phyloP scores from a whole-genome alignment of 2,329 filamentous ascomycete species.

The Fusarium oxysporum region DNA sequence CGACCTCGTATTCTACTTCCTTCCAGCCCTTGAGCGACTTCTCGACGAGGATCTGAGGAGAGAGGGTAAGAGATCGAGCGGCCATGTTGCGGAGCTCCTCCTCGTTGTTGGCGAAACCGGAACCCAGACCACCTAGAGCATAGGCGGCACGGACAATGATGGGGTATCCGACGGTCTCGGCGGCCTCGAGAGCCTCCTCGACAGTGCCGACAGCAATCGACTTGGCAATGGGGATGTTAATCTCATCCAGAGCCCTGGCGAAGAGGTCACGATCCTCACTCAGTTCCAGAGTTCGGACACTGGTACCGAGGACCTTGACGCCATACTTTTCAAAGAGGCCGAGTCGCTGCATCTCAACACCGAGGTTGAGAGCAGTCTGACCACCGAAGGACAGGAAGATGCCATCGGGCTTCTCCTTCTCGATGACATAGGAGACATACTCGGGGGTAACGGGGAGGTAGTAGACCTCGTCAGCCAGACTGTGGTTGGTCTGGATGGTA shows the following conservation, averaged over 20 bases:
- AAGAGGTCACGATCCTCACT: slow-evolving; percentile 97
- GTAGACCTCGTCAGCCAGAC: slow-evolving; percentile 96
- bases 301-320: slow-evolving; percentile 95
- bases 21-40: slow-evolving; percentile 99
- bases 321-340: slow-evolving; percentile 95
- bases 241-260: slow-evolving; percentile 94
- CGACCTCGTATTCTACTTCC: slow-evolving; percentile 98
- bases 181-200: slow-evolving; percentile 91
- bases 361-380: slow-evolving; percentile 95
- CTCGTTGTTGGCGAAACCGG: slow-evolving; percentile 92
- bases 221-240: slow-evolving; percentile 96
- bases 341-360: slow-evolving; percentile 96
- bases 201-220: slow-evolving; percentile 92
- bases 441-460: slow-evolving; percentile 97
- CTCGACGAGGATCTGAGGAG: slow-evolving; percentile 96
- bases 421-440: slow-evolving; percentile 97
- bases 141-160: slow-evolving; percentile 98
- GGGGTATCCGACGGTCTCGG: slow-evolving; percentile 89
- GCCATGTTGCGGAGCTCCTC: slow-evolving; percentile 95
- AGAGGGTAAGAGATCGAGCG: slow-evolving; percentile 90
- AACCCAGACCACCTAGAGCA: slow-evolving; percentile 94
- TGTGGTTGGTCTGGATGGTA: slow-evolving; percentile 97
- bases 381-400: slow-evolving; percentile 98
- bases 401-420: slow-evolving; percentile 93
- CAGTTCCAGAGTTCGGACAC: slow-evolving; percentile 91